Percentiles rank a stretch among this genome's conserved stretches.
phyloP scores from a whole-genome alignment of 768 basidiomycete genomes.

The Dentipellis sp. region DNA sequence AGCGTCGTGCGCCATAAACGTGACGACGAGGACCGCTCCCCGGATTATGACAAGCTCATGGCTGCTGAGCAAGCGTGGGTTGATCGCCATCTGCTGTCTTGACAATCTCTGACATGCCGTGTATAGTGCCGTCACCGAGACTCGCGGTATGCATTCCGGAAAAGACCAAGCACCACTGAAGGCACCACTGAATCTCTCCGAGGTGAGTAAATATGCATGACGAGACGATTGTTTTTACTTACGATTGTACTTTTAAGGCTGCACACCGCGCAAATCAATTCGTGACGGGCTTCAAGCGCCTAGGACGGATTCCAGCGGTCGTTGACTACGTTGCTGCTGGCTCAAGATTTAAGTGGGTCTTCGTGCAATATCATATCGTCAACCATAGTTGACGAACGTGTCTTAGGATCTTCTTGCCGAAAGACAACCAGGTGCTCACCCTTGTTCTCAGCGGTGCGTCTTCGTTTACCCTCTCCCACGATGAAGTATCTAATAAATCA shows the following conservation, averaged over 20 bases:
- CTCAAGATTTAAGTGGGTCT: constrained; percentile 82
- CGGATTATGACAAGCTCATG: constrained; percentile 94
- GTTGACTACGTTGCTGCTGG: constrained; percentile 94
- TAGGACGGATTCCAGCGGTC: constrained; percentile 73
- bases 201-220: constrained; percentile 60
- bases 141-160: constrained; percentile 82
- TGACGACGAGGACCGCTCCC: constrained; percentile 93
- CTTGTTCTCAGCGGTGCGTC: constrained; percentile 75
- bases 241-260: constrained; percentile 30
- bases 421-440: constrained; percentile 89
- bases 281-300: constrained; percentile 84
- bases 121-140: constrained; percentile 64
- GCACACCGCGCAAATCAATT: constrained; percentile 75
- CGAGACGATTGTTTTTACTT: neutral
- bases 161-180: constrained; percentile 79
- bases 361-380: neutral
- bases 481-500: neutral
- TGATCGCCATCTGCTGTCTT: neutral
- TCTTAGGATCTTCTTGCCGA: constrained; percentile 68
- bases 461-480: neutral
- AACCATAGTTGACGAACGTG: neutral
- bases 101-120: constrained; percentile 4
- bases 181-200: constrained; percentile 84
- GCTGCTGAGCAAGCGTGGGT: constrained; percentile 86
- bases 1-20: constrained; percentile 86